Evolutionary conservation across 495 filamentous ascomycete species (phyloP).

Genomic region (Penicillium ucsense): DNA sequence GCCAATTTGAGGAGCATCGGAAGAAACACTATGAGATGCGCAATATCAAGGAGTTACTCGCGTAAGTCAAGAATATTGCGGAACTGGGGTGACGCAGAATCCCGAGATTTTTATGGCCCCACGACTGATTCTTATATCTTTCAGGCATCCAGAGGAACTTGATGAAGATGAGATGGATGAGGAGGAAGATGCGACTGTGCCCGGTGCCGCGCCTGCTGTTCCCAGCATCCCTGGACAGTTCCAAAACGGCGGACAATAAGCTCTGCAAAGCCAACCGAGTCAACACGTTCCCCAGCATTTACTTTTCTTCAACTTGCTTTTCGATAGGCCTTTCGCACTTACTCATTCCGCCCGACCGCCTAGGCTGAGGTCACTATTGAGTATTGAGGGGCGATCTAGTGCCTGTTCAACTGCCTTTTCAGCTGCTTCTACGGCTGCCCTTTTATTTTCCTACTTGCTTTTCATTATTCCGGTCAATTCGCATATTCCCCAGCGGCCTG

Average conservation of each 20-base stretch:
- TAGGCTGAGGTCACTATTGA: no score
- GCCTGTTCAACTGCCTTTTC: neutral
- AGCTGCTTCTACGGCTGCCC: neutral
- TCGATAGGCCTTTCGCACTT: no score
- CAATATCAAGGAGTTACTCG: slow-evolving; percentile 81
- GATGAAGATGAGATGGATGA: slow-evolving; percentile 48
- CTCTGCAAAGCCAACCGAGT: neutral
- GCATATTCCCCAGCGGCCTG: slow-evolving; percentile 11
- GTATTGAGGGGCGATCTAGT: no score
- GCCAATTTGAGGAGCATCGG: slow-evolving; percentile 77
- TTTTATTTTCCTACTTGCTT: neutral
- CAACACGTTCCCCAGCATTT: no score
- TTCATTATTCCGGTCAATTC: neutral
- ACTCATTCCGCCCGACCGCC: no score
- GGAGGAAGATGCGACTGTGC: slow-evolving; percentile 31
- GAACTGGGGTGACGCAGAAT: no score
- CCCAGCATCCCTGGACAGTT: slow-evolving; percentile 28
- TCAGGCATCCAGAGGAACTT: slow-evolving; percentile 38
- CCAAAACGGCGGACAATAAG: slow-evolving; percentile 11
- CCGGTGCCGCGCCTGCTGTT: slow-evolving; percentile 20
- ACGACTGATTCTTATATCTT: slow-evolving; percentile 4
- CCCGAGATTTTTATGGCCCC: neutral
- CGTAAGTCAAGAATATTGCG: slow-evolving; percentile 37
- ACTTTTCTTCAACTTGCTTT: neutral
- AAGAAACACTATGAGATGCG: slow-evolving; percentile 99